These are phyloP conservation scores for Hanseniaspora vineae DNA, from an alignment of 805 yeast genomes.

Conservation along the genomic window DNA sequence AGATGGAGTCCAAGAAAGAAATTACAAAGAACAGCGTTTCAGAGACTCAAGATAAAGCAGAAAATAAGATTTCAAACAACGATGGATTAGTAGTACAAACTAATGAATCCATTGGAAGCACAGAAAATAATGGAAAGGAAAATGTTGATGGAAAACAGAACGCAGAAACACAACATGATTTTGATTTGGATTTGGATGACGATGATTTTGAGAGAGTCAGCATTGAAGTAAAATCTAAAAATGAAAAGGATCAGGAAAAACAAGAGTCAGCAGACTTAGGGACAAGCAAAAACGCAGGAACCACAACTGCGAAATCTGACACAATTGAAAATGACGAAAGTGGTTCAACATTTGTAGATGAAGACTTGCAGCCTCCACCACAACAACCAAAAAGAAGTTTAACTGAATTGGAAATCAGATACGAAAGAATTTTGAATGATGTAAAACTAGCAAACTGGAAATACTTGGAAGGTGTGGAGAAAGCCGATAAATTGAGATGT, in stretches of 20 bases:
- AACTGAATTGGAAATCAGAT: constrained; percentile 28
- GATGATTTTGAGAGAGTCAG: neutral
- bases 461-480: constrained; percentile 41
- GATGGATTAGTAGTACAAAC: no score
- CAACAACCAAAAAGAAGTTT: neutral
- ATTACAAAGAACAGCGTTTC: no score
- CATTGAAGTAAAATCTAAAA: neutral
- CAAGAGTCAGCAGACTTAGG: neutral
- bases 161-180: neutral
- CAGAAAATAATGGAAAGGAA: no score
- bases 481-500: constrained; percentile 55
- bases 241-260: neutral
- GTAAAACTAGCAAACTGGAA: constrained; percentile 43
- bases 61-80: no score
- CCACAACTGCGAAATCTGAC: no score
- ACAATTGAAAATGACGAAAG: constrained; percentile 1
- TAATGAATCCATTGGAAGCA: no score
- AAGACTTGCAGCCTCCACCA: constrained; percentile 9
- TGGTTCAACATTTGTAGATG: constrained; percentile 10
- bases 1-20: no score
- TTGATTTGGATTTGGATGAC: neutral
- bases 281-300: neutral
- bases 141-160: neutral
- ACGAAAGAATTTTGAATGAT: constrained; percentile 41
- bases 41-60: no score